Conservation (phyloP, 1,139 yeast genomes). For the Nakaseomyces bracarensis region DNA sequence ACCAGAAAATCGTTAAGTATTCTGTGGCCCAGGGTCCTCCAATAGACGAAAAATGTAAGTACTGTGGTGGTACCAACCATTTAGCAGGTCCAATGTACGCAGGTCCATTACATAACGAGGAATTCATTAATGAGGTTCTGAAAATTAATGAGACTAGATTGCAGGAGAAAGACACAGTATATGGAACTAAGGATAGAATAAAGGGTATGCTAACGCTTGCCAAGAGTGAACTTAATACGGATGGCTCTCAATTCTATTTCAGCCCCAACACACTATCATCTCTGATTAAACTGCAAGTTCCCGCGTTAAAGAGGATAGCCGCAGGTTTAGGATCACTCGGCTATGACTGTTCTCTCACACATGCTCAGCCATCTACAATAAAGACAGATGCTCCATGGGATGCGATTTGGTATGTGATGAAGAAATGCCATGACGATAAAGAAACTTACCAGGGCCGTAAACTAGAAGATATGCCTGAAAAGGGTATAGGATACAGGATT, state of each 20-base stretch:
- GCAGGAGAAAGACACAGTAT: conserved; percentile 41
- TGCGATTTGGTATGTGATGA: conserved; percentile 60
- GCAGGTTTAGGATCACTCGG: conserved; percentile 87
- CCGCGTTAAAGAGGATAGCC: conserved; percentile 61
- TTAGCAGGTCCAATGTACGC: conserved; percentile 97
- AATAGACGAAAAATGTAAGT: conserved; percentile 49
- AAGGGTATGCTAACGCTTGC: conserved; percentile 91
- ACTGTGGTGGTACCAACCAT: conserved; percentile 63
- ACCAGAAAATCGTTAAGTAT: conserved; percentile 39
- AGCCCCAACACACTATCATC: conserved; percentile 71
- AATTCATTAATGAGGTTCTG: conserved; percentile 57
- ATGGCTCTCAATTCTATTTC: conserved; percentile 63
- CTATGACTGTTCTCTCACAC: conserved; percentile 73
- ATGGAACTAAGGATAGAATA: conserved; percentile 75
- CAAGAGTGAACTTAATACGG: conserved; percentile 45
- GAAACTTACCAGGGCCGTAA: conserved; percentile 27
- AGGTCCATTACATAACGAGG: conserved; percentile 61
- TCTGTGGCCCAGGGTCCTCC: conserved; percentile 52
- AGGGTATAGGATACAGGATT: conserved; percentile 42
- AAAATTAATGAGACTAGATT: conserved; percentile 42
- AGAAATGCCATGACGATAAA: conserved; percentile 45
- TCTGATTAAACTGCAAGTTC: conserved; percentile 72
- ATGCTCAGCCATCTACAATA: conserved; percentile 75
- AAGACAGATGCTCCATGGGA: conserved; percentile 89
- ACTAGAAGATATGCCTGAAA: conserved; percentile 5